Evolutionary conservation across 2,329 filamentous ascomycete species (phyloP).

Genomic region (Xylariaceae sp.): DNA sequence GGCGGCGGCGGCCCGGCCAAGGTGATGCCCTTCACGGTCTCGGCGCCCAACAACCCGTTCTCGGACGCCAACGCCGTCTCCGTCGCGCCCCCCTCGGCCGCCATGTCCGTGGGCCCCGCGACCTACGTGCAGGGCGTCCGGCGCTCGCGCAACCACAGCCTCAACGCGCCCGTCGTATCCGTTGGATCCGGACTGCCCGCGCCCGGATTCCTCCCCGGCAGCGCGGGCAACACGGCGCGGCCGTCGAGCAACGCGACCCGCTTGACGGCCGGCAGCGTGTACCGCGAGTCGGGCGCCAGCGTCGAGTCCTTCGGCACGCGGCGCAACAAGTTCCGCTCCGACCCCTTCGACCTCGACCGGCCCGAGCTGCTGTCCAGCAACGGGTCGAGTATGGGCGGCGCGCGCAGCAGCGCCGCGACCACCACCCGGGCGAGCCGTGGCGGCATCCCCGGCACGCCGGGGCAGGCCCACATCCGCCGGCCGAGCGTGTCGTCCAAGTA

Average conservation of each 20-base stretch:
- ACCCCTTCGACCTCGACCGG: slow-evolving; percentile 58
- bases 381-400: slow-evolving; percentile 18
- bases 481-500: slow-evolving; percentile 39
- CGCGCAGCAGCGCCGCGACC: slow-evolving; percentile 21
- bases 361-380: slow-evolving; percentile 33
- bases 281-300: slow-evolving; percentile 38
- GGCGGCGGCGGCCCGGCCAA: slow-evolving; percentile 31
- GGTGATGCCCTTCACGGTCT: slow-evolving; percentile 28
- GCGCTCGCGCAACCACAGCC: slow-evolving; percentile 41
- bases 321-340: slow-evolving; percentile 51
- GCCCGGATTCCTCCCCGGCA: no score
- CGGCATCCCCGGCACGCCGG: slow-evolving; percentile 19
- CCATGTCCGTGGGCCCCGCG: slow-evolving; percentile 15
- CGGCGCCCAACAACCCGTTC: slow-evolving; percentile 36
- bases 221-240: slow-evolving; percentile 13
- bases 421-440: slow-evolving; percentile 11
- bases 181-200: no score
- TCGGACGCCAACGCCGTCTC: slow-evolving; percentile 41
- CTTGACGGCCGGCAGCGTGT: slow-evolving; percentile 31
- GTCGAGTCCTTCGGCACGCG: slow-evolving; percentile 32
- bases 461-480: slow-evolving; percentile 26
- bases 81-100: slow-evolving; percentile 25
- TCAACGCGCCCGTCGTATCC: slow-evolving; percentile 24
- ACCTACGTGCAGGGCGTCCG: slow-evolving; percentile 41
- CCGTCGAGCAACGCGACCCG: slow-evolving; percentile 20